Conservation (phyloP, 2,329 filamentous ascomycete genomes). For the Byssochlamys sp. region DNA sequence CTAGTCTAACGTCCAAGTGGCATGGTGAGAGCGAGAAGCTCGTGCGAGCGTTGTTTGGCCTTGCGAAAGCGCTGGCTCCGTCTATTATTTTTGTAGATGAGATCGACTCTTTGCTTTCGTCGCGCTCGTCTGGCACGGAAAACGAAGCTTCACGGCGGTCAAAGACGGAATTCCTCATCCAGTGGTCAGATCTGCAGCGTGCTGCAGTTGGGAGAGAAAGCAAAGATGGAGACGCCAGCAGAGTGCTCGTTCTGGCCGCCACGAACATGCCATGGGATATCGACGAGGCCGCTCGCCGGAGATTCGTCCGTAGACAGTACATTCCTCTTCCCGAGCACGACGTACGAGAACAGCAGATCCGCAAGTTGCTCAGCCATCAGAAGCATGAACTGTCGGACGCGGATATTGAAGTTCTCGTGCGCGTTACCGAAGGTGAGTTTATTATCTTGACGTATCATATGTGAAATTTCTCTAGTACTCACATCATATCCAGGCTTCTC, state of each 20-base stretch:
- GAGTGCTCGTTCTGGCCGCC: conserved; percentile 85
- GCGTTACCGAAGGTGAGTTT: conserved; percentile 67
- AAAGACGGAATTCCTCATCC: conserved; percentile 95
- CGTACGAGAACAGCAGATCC: conserved; percentile 69
- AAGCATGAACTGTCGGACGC: conserved; percentile 65
- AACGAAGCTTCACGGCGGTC: conserved; percentile 88
- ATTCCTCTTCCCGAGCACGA: conserved; percentile 83
- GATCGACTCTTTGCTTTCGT: conserved; percentile 85
- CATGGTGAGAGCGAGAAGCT: conserved; percentile 94
- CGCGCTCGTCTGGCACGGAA: conserved; percentile 66
- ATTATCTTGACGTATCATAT: neutral
- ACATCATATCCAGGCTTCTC: conserved; percentile 72
- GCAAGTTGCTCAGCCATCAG: conserved; percentile 72
- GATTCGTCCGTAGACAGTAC: conserved; percentile 89
- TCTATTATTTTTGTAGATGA: conserved; percentile 98
- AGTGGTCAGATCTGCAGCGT: conserved; percentile 88
- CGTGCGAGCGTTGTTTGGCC: conserved; percentile 76
- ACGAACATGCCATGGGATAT: conserved; percentile 97
- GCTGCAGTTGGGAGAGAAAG: conserved; percentile 78
- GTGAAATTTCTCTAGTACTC: neutral
- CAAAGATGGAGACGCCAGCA: conserved; percentile 69
- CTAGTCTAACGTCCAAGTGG: conserved; percentile 89
- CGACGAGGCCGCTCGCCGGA: conserved; percentile 80
- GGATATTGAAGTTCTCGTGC: conserved; percentile 67
- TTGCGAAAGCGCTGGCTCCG: conserved; percentile 82